Evolutionary conservation across 495 filamentous ascomycete genomes (phyloP), one percentile per base, ranked within the genome.

Genomic region (Podospora fimiseda): DNA sequence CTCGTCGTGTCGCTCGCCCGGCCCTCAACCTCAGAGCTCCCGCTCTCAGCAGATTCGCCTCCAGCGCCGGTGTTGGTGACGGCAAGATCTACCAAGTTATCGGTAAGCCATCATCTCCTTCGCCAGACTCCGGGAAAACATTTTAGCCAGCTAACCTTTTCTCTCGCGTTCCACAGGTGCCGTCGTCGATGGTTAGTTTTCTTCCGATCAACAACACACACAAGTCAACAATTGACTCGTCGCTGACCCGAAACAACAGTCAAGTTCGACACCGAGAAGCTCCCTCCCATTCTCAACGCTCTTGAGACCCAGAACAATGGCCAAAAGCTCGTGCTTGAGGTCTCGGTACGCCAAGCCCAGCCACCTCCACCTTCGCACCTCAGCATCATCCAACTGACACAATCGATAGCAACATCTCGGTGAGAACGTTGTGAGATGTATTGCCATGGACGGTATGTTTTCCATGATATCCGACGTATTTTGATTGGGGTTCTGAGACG

Each of bases 401-500:
- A 6, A 20, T 22, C 45, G 43, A 65, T 68, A 96, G 90, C 93
- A 98, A 95, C 93, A 98, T 83, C 79, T 98, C 76, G 93, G 93
- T 79, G 89, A 98, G 82, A 95, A 88, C 82, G 90, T 96, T 70
- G 94, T 98, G 74, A 86, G 93, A 77, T 91, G 88, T 71, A 98
- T 98, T 94, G 94, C 93, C 76, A 98, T 98, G 93, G 93, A 98
- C 77, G 93, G 93, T 95, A 33, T 83, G 74, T 87, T 77, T 48
- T 52, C 51, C n/a, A 44, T 52, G 38, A n/a, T 44, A 47, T 40
- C 13, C 58, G 13, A 18, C 27, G 27, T 22, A 53, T 33, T 19
- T 46, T 54, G 42, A 51, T 58, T 65, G 66, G 62, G 69, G 59
- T 54, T 66, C 46, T 56, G 37, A 55, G 16, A 15, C 22, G 18